phyloP scores from a whole-genome alignment of 257 asterid species.

The Paulownia fortunei region DNA sequence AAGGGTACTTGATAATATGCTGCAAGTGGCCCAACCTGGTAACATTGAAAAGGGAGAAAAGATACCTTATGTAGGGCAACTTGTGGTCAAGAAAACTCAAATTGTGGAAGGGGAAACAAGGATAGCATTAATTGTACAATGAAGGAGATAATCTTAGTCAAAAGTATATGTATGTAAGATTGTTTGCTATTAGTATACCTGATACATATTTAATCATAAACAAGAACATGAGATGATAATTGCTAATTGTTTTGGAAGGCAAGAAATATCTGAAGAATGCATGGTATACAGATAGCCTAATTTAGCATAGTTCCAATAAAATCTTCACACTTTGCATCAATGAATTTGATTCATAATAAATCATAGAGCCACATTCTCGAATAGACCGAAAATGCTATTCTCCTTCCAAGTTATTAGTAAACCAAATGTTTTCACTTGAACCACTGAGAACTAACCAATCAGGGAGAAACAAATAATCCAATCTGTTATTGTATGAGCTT shows the following conservation, averaged over 20 bases:
- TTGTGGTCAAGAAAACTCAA: slow-evolving; percentile 11
- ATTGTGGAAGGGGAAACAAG: background rate
- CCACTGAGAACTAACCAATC: background rate
- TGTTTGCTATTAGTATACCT: background rate
- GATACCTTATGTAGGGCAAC: background rate
- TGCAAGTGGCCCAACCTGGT: slow-evolving; percentile 96
- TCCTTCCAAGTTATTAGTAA: background rate
- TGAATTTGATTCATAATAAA: slow-evolving; percentile 9
- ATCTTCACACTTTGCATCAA: slow-evolving; percentile 1
- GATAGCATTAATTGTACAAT: background rate
- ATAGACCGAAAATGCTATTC: background rate
- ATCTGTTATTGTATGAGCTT: background rate
- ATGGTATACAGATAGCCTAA: background rate
- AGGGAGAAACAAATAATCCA: background rate
- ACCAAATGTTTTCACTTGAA: background rate
- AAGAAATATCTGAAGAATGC: background rate
- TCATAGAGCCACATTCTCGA: background rate
- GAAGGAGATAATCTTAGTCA: background rate
- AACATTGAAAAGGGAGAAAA: background rate
- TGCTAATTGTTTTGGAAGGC: background rate
- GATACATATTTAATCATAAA: background rate
- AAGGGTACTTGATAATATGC: slow-evolving; percentile 93
- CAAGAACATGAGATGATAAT: background rate
- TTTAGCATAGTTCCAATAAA: background rate
- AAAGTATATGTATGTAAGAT: slow-evolving; percentile 15